Evolutionary conservation across 768 basidiomycete genomes (phyloP).

Genomic region (Psilocybe cubensis): DNA sequence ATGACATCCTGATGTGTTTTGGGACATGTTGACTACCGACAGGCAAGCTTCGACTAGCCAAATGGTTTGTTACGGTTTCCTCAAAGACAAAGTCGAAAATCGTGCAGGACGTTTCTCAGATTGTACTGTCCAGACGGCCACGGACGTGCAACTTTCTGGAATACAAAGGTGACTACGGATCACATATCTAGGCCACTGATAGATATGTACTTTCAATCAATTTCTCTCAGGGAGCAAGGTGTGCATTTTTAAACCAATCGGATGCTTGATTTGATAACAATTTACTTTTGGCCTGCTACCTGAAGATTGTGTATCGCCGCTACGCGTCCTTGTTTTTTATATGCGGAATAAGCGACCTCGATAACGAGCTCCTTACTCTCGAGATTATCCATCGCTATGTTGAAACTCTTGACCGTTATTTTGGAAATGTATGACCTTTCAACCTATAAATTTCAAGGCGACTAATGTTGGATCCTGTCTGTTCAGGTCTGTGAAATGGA

Average conservation of each 20-base stretch:
- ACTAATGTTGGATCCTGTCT: no score
- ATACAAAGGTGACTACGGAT: conserved; percentile 90
- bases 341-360: conserved; percentile 76
- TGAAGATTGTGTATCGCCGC: conserved; percentile 86
- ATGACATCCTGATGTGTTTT: not conserved
- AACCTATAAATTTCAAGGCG: conserved; percentile 44
- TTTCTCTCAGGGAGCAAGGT: conserved; percentile 26
- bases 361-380: conserved; percentile 91
- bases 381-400: conserved; percentile 96
- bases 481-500: conserved; percentile 92
- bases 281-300: no score
- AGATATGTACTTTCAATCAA: not conserved
- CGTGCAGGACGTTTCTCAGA: conserved; percentile 93
- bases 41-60: conserved; percentile 94
- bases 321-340: conserved; percentile 98
- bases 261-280: no score
- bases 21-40: no score
- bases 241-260: not conserved
- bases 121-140: conserved; percentile 85
- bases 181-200: no score
- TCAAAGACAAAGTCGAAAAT: conserved; percentile 87
- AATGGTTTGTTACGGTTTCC: conserved; percentile 92
- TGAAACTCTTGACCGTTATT: conserved; percentile 88
- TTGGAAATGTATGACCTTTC: conserved; percentile 72
- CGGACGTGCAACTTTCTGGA: conserved; percentile 97